A percentile compares a stretch with the other conserved stretches of the same genome.
Evolutionary conservation across 805 yeast genomes (phyloP).

Genomic region (Yarrowia keelungensis): DNA sequence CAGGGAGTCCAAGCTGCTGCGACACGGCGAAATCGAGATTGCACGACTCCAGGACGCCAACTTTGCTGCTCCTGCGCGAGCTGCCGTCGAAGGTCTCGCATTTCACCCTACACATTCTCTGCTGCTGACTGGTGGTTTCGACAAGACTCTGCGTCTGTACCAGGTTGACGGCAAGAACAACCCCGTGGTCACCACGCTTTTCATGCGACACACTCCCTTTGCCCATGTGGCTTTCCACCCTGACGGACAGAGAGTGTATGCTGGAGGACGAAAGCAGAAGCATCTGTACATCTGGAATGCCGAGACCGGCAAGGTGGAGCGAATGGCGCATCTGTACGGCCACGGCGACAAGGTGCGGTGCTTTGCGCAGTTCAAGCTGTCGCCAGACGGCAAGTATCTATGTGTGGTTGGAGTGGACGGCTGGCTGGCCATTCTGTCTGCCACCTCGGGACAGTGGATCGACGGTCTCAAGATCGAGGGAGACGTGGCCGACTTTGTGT

Average conservation of each 20-base stretch:
- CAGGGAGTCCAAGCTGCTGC: conserved; percentile 60
- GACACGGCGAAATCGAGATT: conserved; percentile 75
- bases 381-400: conserved; percentile 73
- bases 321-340: conserved; percentile 88
- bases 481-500: conserved; percentile 77
- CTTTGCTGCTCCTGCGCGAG: conserved; percentile 65
- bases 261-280: conserved; percentile 84
- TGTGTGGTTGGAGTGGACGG: conserved; percentile 87
- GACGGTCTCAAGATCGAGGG: conserved; percentile 92
- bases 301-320: conserved; percentile 74
- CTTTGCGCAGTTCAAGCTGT: conserved; percentile 82
- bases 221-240: conserved; percentile 73
- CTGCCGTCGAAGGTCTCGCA: conserved; percentile 83
- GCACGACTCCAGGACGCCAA: conserved; percentile 89
- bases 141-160: conserved; percentile 81
- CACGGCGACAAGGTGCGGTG: conserved; percentile 84
- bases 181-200: conserved; percentile 80
- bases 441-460: conserved; percentile 83
- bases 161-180: conserved; percentile 90
- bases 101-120: conserved; percentile 89
- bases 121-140: conserved; percentile 90
- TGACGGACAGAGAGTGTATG: conserved; percentile 64
- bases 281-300: conserved; percentile 94
- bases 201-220: conserved; percentile 79
- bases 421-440: conserved; percentile 83